Conservation (phyloP, 2,329 filamentous ascomycete species). For the Podosphaera xanthii region DNA sequence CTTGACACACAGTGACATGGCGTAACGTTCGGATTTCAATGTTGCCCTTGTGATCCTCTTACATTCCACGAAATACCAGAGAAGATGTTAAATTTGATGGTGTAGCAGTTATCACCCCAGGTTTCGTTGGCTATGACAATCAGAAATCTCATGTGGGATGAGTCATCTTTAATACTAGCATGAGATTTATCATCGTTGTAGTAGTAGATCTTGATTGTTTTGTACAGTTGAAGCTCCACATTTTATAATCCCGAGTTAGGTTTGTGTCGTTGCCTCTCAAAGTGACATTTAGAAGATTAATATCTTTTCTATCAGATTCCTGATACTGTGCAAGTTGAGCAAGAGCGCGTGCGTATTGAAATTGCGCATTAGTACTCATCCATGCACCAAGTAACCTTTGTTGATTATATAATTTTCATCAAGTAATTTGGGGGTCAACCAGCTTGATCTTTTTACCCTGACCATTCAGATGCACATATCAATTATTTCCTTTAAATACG, state of each 20-base stretch:
- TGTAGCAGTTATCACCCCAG: not conserved
- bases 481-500: not conserved
- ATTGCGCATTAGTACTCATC: not conserved
- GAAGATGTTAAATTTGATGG: not conserved
- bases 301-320: not conserved
- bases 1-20: not conserved
- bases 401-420: not conserved
- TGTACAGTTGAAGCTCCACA: not conserved
- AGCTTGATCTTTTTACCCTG: not conserved
- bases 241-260: not conserved
- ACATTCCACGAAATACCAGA: not conserved
- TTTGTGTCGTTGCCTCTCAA: not conserved
- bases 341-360: not conserved
- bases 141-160: not conserved
- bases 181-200: not conserved
- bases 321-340: not conserved
- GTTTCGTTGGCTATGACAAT: not conserved
- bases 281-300: not conserved
- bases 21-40: not conserved
- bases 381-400: not conserved
- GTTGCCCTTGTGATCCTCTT: not conserved
- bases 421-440: not conserved
- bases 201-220: not conserved
- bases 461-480: not conserved
- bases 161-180: slow-evolving; percentile 1